Evolutionary conservation across 768 basidiomycete genomes (phyloP), one percentile per base, ranked within the genome.

Genomic region (Pleurotus cornucopiae): DNA sequence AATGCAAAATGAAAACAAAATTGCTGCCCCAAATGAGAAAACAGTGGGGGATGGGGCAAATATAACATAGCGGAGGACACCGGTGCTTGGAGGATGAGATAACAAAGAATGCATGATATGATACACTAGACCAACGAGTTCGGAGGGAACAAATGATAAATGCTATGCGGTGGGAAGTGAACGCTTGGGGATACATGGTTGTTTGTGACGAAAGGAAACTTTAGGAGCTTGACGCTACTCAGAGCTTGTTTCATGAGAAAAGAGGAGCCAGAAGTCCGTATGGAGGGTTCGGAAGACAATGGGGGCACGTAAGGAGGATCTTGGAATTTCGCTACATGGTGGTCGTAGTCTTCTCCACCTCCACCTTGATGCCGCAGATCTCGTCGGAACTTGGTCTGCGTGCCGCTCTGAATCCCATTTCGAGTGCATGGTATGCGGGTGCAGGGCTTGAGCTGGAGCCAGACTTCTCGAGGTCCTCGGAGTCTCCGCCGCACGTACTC

Each of bases 281-380:
- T 44, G 41, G 41, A 12, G n/a, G n/a, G 41, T 44, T 44, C 41
- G n/a, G n/a, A 6, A 16, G n/a, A 44, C 41, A 21, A 16, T 14
- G 44, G 13, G 16, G 44, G 23, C 7, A 55, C 43, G 54, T 45
- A 55, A 55, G 43, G 54, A 57, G 14, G 43, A 34, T 69, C 67
- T 18, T n/a, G 20, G 16, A 18, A 18, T 20, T 13, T 14, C 14
- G 39, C 39, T 53, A 83, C 64, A 81, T 73, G 51, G 75, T 77
- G 49, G 76, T 73, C 20, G 80, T 81, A 45, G 76, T 76, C 68
- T 81, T 84, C 66, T 87, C 84, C 14, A 88, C 76, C 57, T 86
- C 78, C 18, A 87, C 77, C 55, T 79, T 74, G 58, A 87, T 83
- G 7, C 83, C 81, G 54, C 71, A 65, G 20, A 74, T 53, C 54